Percentiles rank a stretch among this genome's conserved stretches.
phyloP scores from a whole-genome alignment of 148 eudicot species.

The Persicaria maculosa region DNA sequence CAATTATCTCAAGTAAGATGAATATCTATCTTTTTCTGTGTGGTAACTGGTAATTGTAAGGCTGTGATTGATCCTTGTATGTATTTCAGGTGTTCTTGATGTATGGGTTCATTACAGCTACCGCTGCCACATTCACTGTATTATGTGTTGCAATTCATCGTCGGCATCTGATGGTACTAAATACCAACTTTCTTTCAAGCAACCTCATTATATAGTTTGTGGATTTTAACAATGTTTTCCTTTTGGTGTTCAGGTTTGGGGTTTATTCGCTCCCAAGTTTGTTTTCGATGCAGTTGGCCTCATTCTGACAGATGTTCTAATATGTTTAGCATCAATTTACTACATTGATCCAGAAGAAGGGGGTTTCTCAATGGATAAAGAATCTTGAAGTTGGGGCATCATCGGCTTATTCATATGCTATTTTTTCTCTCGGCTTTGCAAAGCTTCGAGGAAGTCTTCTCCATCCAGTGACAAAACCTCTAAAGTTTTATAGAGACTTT shows the following conservation, averaged over 20 bases:
- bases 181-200: constrained; percentile 13
- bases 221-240: neutral
- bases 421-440: neutral
- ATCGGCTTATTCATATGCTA: neutral
- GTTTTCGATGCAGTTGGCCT: constrained; percentile 90
- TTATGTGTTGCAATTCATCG: constrained; percentile 83
- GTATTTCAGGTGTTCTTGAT: constrained; percentile 64
- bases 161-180: constrained; percentile 89
- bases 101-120: constrained; percentile 62
- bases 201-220: neutral
- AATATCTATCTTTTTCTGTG: neutral
- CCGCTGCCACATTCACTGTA: constrained; percentile 45
- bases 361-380: neutral
- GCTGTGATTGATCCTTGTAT: neutral
- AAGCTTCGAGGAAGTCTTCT: neutral
- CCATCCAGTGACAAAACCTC: neutral
- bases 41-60: neutral
- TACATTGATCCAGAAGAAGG: constrained; percentile 38
- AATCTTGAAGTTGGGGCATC: neutral
- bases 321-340: constrained; percentile 57
- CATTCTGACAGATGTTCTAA: constrained; percentile 51
- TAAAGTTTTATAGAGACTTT: too few relatives aligned
- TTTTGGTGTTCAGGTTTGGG: constrained; percentile 81
- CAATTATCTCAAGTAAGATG: constrained; percentile 65
- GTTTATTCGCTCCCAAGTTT: constrained; percentile 91